Conservation (phyloP, 1,284 basidiomycete genomes). For the Phlebopus sp. region DNA sequence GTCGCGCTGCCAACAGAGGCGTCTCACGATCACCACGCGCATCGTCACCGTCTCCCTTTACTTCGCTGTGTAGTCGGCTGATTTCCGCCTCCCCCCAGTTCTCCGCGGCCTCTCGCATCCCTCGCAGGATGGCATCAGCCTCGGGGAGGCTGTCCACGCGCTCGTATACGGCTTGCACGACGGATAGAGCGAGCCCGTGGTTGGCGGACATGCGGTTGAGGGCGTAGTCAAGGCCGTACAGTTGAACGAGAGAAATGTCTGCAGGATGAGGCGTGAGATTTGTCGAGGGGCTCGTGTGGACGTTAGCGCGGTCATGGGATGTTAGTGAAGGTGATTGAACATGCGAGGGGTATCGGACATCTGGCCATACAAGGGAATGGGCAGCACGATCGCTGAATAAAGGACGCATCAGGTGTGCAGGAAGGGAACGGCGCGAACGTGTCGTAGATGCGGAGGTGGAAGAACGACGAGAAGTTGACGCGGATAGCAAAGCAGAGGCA, state of each 20-base stretch:
- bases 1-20: not conserved
- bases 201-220: conserved; percentile 26
- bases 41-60: not conserved
- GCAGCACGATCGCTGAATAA: not conserved
- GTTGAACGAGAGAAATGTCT: conserved; percentile 16
- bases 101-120: conserved; percentile 28
- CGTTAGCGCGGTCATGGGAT: not conserved
- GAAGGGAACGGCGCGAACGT: conserved; percentile 18
- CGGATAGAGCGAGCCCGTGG: conserved; percentile 18
- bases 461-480: conserved; percentile 15
- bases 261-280: conserved; percentile 7
- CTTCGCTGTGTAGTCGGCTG: conserved; percentile 1
- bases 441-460: not conserved
- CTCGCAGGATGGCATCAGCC: conserved; percentile 25
- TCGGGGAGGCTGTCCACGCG: conserved; percentile 18
- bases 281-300: not conserved
- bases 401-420: conserved; percentile 9
- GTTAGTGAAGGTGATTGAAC: not conserved
- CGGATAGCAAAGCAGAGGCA: conserved; percentile 12
- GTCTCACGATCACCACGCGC: not conserved
- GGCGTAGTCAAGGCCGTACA: conserved; percentile 21
- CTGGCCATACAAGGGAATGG: conserved; percentile 6
- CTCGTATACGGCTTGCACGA: conserved; percentile 27
- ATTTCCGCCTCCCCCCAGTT: conserved; percentile 17
- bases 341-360: not conserved